Evolutionary conservation across 306 rosid genomes (phyloP), one percentile per base, ranked within the genome.

Genomic region (Quercus engelmannii): DNA sequence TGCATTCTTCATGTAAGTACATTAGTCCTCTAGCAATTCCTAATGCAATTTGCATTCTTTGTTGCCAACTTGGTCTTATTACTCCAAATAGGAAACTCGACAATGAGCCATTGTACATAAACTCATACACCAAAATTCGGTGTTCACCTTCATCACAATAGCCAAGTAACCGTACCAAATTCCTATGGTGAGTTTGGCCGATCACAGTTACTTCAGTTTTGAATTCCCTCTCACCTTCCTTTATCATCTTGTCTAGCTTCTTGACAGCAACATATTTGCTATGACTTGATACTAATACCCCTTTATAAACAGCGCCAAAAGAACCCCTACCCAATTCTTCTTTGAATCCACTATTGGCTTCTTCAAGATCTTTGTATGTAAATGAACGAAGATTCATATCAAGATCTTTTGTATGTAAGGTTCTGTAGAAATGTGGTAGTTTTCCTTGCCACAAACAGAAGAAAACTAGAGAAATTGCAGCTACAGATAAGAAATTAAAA

Each of bases 291-390:
- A 19, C 52, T 19, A 67, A 1, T 67, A 67, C 51, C 14, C 72
- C 72, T 31, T 67, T 67, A n/a, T 67, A 67, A 33, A 67, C 72
- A 18, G 23, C 9, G 52, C 72, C 72, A 67, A 67, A 67, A 67
- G 72, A 67, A 67, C 18, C 72, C 72, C 26, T 33, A 15, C 72
- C 72, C 72, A 67, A 67, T 67, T 67, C 72, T 19, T 67, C 51
- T 67, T 67, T 67, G 41, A 19, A 67, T 15, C 26, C 51, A 19
- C 38, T 19, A 19, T 26, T 67, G 52, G 72, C 52, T 67, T 19
- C 72, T 67, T 67, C 72, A 30, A 67, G 72, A 3, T 67, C 72
- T 67, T 67, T 67, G 51, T 67, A 67, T 19, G 72, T 35, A 33
- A 67, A 67, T 20, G 25, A 67, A 33, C 15, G 72, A 1, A 67